phyloP scores from a whole-genome alignment of 2,329 filamentous ascomycete genomes.

The Herpotrichia juniperi region DNA sequence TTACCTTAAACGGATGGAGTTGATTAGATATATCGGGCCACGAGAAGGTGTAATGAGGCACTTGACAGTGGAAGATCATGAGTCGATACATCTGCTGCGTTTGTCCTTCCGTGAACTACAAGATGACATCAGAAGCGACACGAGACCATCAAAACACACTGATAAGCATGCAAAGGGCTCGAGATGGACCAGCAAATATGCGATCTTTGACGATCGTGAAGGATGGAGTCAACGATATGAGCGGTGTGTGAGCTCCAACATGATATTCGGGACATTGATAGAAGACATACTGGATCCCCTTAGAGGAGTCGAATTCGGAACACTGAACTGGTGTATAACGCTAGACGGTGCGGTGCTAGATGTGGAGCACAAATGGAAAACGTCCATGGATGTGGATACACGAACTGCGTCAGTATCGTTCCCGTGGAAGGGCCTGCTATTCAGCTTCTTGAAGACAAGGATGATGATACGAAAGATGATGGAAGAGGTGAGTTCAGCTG shows the following conservation, averaged over 20 bases:
- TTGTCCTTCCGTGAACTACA: constrained; percentile 17
- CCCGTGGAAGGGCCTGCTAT: constrained; percentile 31
- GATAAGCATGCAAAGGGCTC: too few species aligned
- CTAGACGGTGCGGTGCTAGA: constrained; percentile 34
- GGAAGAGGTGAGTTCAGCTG: constrained; percentile 26
- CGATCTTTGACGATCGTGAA: constrained; percentile 30
- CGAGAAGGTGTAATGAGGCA: not conserved
- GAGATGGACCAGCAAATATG: constrained; percentile 23
- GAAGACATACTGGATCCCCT: constrained; percentile 14
- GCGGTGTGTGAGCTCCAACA: not conserved
- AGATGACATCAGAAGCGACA: not conserved
- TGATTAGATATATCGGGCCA: constrained; percentile 30
- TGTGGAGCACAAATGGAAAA: constrained; percentile 16
- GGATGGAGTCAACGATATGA: constrained; percentile 20
- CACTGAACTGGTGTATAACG: constrained; percentile 31
- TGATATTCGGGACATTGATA: constrained; percentile 1
- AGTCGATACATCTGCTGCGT: constrained; percentile 21
- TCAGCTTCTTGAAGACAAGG: constrained; percentile 30
- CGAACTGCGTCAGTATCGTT: constrained; percentile 11
- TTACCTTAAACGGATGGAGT: constrained; percentile 23
- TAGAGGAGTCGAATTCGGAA: constrained; percentile 21
- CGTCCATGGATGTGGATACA: constrained; percentile 17
- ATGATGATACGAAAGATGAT: constrained; percentile 21
- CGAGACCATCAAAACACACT: not conserved
- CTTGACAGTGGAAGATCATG: constrained; percentile 21